Evolutionary conservation across 1,284 basidiomycete genomes (phyloP), one percentile per base, ranked within the genome.

Genomic region (Sphaerobolus stellatus): DNA sequence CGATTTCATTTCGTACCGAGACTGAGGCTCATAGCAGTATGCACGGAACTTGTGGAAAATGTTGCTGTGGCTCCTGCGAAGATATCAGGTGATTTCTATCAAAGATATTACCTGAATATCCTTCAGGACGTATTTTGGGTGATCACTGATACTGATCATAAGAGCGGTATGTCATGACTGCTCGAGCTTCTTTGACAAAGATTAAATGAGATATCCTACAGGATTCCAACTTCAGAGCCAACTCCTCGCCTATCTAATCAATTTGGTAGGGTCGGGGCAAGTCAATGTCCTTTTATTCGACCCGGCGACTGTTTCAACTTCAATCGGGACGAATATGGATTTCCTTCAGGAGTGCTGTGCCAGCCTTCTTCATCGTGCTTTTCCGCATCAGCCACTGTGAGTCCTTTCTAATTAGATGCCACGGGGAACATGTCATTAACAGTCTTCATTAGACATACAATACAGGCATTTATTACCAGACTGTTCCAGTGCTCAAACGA

Each of bases 71-170:
- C 93, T 22, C 90, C 95, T 47, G 78, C 84, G 4, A 74, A 81
- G 9, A 90, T 94, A 49, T 82, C 87, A 62, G 90, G 87, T 63
- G 84, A 82, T 11, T 91, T 94, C 79, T 93, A 92, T 82, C 86
- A 89, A 71, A 89, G 92, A 72, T 99, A 96, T 73, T 92, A 94
- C 78, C 81, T 98, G 52, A 89, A 86, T 68, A 87, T 98, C 64
- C 80, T 98, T 44, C 95, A 97, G 66, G 97, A 99, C 69, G 93
- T 94, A 56, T 97, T 99, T 82, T 98, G 90, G 66, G 96, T 99
- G 47, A 81, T 99, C 50, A 99, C 96, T 25, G 96, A 99, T 68
- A 87, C 96, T 13, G 96, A 98, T 71, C 96, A 99, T 80, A 98
- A 99, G 85, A 94, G 92, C 66, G 95, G 76, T 75, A 56, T 58